Conservation (phyloP, 108 stramenopile species). For the Skeletonema tropicum region DNA sequence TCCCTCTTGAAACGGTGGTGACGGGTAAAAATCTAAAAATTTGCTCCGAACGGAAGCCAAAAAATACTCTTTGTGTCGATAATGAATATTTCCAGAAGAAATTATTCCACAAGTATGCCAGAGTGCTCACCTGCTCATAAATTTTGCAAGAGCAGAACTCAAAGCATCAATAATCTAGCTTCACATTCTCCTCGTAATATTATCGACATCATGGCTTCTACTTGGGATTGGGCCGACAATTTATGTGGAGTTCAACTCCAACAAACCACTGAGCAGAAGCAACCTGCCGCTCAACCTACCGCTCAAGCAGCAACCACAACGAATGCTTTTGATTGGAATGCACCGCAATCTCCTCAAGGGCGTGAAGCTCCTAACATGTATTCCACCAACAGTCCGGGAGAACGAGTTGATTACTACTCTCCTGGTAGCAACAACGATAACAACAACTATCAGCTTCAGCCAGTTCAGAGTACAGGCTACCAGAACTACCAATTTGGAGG, state of each 20-base stretch:
- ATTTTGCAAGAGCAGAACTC: not conserved
- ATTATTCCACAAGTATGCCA: too few species aligned
- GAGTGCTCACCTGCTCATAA: too few species aligned
- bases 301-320: too few species aligned
- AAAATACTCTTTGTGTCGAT: too few species aligned
- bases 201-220: not conserved
- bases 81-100: too few species aligned
- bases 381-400: not conserved
- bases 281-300: not conserved
- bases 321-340: slow-evolving; percentile 3
- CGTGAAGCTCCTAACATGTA: slow-evolving; percentile 1
- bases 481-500: slow-evolving; percentile 1
- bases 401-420: not conserved
- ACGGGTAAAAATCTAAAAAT: too few species aligned
- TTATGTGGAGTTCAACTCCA: not conserved
- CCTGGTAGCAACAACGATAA: not conserved
- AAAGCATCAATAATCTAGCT: not conserved
- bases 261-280: not conserved
- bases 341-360: not conserved
- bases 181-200: not conserved
- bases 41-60: too few species aligned
- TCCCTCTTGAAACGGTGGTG: not conserved
- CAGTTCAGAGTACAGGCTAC: not conserved
- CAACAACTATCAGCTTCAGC: not conserved
- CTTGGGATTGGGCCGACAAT: not conserved